Evolutionary conservation across 73 alveolate genomes (phyloP).

Genomic region (Symbiodinium natans): DNA sequence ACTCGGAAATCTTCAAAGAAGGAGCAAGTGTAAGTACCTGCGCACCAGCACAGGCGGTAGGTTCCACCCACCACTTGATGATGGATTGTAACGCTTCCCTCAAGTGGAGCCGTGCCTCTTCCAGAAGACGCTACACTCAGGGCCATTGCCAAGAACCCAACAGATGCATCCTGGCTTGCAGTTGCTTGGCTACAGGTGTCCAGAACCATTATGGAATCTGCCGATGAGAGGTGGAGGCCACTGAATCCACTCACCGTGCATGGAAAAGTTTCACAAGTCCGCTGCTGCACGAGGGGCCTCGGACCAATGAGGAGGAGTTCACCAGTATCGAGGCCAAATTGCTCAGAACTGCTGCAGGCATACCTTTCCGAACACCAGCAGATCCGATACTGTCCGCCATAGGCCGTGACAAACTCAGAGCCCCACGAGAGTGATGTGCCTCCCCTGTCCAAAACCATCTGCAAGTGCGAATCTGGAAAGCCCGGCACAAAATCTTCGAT

Average conservation of each 20-base stretch:
- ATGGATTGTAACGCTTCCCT: neutral
- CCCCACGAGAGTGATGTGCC: neutral
- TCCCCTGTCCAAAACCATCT: neutral
- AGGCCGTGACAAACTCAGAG: neutral
- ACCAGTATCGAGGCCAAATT: slow-evolving; percentile 7
- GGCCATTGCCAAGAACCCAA: slow-evolving; percentile 20
- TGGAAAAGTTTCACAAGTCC: neutral
- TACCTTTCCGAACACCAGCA: slow-evolving; percentile 9
- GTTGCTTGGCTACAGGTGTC: slow-evolving; percentile 36
- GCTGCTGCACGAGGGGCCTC: neutral
- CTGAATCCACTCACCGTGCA: neutral
- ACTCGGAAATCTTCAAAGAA: neutral
- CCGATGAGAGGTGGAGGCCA: neutral
- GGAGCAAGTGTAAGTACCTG: slow-evolving; percentile 4
- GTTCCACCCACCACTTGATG: neutral
- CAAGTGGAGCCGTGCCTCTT: neutral
- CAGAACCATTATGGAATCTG: neutral
- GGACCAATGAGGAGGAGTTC: neutral
- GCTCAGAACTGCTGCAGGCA: neutral
- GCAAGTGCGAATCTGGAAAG: neutral
- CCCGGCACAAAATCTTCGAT: neutral
- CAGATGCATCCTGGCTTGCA: slow-evolving; percentile 8
- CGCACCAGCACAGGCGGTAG: slow-evolving; percentile 54
- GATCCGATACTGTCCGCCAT: slow-evolving; percentile 40
- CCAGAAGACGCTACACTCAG: neutral